phyloP scores from a whole-genome alignment of 23 red algal genomes.

The Cyanidium caldarium region DNA sequence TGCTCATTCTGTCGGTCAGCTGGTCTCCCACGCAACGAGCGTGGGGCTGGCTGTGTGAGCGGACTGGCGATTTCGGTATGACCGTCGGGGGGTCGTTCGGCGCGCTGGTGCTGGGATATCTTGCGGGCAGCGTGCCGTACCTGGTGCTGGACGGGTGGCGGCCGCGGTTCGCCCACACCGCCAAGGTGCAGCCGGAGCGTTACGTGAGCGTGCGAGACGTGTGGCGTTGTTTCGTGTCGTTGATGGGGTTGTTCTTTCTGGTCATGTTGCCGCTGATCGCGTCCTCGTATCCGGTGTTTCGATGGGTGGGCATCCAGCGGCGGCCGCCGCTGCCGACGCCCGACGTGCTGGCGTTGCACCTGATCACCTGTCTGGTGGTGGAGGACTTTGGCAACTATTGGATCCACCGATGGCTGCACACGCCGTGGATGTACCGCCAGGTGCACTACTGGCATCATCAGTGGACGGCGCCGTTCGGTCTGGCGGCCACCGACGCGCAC shows the following conservation, averaged over 20 bases:
- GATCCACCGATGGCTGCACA: conserved; percentile 42
- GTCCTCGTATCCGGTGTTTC: conserved; percentile 2
- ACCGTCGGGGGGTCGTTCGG: background rate
- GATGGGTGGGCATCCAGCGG: background rate
- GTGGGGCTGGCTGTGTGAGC: background rate
- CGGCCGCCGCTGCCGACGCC: background rate
- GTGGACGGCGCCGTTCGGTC: conserved; percentile 20
- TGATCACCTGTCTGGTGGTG: conserved; percentile 15
- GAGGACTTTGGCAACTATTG: conserved; percentile 42
- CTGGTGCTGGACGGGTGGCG: background rate
- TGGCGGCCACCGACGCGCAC: conserved; percentile 25
- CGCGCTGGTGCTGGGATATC: conserved; percentile 2
- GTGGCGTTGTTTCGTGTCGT: background rate
- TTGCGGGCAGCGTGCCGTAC: background rate
- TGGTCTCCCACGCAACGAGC: background rate
- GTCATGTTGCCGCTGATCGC: conserved; percentile 1
- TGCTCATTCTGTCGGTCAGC: background rate
- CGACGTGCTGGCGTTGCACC: background rate
- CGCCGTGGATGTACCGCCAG: conserved; percentile 20
- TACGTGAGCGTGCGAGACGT: background rate
- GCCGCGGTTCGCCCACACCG: background rate
- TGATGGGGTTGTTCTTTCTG: background rate
- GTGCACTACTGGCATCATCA: conserved; percentile 27
- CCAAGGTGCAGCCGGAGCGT: background rate
- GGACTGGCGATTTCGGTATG: background rate